Conservation (phyloP, 2,329 filamentous ascomycete genomes). For the Pezicula radicicola region DNA sequence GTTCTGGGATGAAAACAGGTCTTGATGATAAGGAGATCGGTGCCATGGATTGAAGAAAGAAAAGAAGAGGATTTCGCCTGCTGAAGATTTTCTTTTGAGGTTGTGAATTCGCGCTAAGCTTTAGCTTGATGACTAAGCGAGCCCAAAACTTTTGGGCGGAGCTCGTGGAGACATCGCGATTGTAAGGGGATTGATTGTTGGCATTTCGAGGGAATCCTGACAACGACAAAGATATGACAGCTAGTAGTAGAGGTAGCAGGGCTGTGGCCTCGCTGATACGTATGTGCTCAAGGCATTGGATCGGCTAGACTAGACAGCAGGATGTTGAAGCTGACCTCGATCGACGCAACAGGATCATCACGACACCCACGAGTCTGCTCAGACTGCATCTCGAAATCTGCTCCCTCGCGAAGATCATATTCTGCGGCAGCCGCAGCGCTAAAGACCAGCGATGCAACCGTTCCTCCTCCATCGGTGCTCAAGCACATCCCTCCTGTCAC, state of each 20-base stretch:
- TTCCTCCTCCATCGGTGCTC: constrained; percentile 32
- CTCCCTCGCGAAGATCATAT: constrained; percentile 15
- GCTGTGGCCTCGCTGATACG: constrained; percentile 47
- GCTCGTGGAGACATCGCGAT: neutral
- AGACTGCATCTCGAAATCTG: constrained; percentile 15
- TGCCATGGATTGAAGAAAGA: constrained; percentile 57
- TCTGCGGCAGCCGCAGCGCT: constrained; percentile 24
- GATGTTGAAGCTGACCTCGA: constrained; percentile 1
- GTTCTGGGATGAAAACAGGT: constrained; percentile 64
- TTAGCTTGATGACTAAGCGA: neutral
- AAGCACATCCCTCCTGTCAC: constrained; percentile 25
- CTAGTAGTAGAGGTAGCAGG: constrained; percentile 54
- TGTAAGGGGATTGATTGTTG: neutral
- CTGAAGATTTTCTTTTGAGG: constrained; percentile 13
- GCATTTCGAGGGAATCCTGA: neutral
- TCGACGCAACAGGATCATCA: constrained; percentile 17
- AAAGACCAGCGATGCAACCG: constrained; percentile 14
- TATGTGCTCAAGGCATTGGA: constrained; percentile 30
- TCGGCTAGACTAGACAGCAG: neutral
- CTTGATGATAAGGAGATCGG: constrained; percentile 92
- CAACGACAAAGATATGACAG: constrained; percentile 39
- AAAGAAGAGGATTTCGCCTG: constrained; percentile 22
- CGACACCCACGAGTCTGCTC: constrained; percentile 24
- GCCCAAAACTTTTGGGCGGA: constrained; percentile 1
- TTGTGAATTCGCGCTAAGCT: neutral